Evolutionary conservation across 1,284 basidiomycete genomes (phyloP).

Genomic region (Taiwanofungus camphoratus): DNA sequence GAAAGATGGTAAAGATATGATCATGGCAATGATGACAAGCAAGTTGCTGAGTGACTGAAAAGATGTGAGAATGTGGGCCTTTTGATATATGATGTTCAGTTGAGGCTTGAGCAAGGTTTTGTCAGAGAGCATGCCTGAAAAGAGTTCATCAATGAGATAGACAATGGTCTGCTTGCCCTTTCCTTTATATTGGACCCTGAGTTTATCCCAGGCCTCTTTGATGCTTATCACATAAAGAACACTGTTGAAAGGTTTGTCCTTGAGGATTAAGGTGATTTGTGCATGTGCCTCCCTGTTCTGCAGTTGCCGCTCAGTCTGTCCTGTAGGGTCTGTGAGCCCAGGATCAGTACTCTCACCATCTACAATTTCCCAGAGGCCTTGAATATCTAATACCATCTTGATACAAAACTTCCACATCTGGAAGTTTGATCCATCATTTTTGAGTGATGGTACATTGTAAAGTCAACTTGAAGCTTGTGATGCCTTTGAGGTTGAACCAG

Average conservation of each 20-base stretch:
- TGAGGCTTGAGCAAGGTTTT: slow-evolving; percentile 15
- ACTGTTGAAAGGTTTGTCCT: slow-evolving; percentile 17
- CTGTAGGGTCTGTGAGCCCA: background rate
- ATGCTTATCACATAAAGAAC: slow-evolving; percentile 10
- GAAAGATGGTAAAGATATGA: slow-evolving; percentile 18
- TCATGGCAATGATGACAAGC: slow-evolving; percentile 6
- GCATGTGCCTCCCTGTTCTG: slow-evolving; percentile 12
- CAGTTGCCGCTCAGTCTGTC: background rate
- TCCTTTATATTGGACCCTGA: slow-evolving; percentile 13
- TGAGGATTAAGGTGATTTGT: slow-evolving; percentile 19
- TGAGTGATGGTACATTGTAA: slow-evolving; percentile 13
- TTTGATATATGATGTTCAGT: slow-evolving; percentile 17
- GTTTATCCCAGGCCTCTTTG: slow-evolving; percentile 13
- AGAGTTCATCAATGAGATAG: slow-evolving; percentile 18
- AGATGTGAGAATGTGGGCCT: slow-evolving; percentile 8
- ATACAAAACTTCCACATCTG: slow-evolving; percentile 17
- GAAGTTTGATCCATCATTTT: slow-evolving; percentile 19
- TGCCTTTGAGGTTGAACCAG: too few species aligned
- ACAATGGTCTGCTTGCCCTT: slow-evolving; percentile 18
- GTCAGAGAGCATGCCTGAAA: slow-evolving; percentile 16
- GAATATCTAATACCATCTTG: slow-evolving; percentile 13
- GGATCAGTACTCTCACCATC: slow-evolving; percentile 1
- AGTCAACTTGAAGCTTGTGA: slow-evolving; percentile 15
- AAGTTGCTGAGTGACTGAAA: background rate
- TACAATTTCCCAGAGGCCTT: slow-evolving; percentile 8